Base-by-base conservation (phyloP, 1,139 yeast species). In the Magnusiomyces magnusii region DNA sequence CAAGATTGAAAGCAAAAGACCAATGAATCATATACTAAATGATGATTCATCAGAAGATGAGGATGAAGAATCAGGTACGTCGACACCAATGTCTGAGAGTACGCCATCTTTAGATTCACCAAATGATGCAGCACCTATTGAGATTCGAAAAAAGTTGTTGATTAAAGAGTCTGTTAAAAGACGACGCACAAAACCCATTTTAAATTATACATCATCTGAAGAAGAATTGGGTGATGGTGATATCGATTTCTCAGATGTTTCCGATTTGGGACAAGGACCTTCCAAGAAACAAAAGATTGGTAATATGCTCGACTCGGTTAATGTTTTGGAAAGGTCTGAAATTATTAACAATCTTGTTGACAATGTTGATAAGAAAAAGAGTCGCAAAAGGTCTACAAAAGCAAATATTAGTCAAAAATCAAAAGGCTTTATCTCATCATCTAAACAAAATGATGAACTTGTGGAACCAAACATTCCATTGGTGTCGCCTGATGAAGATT, bases 1-100 rank as follows among this genome's bases (percentile, higher is more conserved):
- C 17, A 39, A 10, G 19, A 39, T 39, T 71, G 67, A 57, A 62
- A 53, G 62, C 63, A 34, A 64, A 63, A 50, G 65, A 71, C 95
- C 95, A 0, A 79, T 87, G 84, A 86, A 85, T 58, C 93, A 87
- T 73, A 82, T 85, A 1, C 78, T 87, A 63, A 86, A 87, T 65
- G 81, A 75, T 62, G 81, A 78, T 58, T 72, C 76, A 47, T 56
- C 80, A 49, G 85, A 80, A 2, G 80, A 80, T 17, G 81, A 76
- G 21, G 28, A 34, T 10, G 23, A 31, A 19, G 49, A 24, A 27
- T n/a, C n/a, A n/a, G 44, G 53, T 28, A 15, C 51, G 56, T 2
- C 53, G 47, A 24, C 54, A 39, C 19, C 55, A 36, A 44, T 25
- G 5, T n/a, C 50, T 2, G 62, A 59, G 5, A 71, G 71, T 3